Percentiles rank a stretch among this genome's conserved stretches.
Evolutionary conservation across 2,329 filamentous ascomycete species (phyloP).

Genomic region (Alternaria brassicae): DNA sequence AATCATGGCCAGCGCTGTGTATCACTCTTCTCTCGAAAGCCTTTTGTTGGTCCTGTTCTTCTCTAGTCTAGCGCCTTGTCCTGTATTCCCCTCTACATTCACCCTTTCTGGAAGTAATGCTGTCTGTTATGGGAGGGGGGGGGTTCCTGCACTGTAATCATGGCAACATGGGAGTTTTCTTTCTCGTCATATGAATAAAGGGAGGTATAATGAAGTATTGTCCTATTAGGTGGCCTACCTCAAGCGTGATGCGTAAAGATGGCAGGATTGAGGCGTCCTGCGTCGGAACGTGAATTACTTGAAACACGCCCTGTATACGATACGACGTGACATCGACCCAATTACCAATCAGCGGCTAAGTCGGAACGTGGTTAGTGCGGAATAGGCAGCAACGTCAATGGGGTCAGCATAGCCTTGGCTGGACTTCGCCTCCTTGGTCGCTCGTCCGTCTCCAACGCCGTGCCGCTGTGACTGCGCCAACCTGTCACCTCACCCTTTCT

Average conservation of each 20-base stretch:
- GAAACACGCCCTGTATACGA: too few relatives aligned
- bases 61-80: conserved; percentile 32
- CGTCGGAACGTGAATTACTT: neutral
- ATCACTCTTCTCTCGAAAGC: conserved; percentile 40
- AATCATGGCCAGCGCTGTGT: conserved; percentile 27
- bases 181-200: conserved; percentile 23
- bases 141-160: conserved; percentile 21
- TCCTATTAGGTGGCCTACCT: conserved; percentile 4
- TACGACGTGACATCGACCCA: conserved; percentile 23
- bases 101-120: conserved; percentile 11
- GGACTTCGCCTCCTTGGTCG: conserved; percentile 25
- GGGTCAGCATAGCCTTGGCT: conserved; percentile 15
- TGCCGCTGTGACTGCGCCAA: conserved; percentile 20
- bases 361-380: conserved; percentile 9
- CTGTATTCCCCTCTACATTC: conserved; percentile 25
- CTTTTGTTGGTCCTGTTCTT: conserved; percentile 16
- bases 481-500: conserved; percentile 12
- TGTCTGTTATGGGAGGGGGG: conserved; percentile 26
- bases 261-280: neutral
- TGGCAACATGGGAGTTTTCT: conserved; percentile 26
- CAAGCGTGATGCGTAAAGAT: neutral
- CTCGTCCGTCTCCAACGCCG: conserved; percentile 8
- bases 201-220: conserved; percentile 26
- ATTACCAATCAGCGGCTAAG: conserved; percentile 26
- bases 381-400: conserved; percentile 27